Base-by-base conservation (phyloP, 176 grass and related monocot species). In the Eleusine indica region DNA sequence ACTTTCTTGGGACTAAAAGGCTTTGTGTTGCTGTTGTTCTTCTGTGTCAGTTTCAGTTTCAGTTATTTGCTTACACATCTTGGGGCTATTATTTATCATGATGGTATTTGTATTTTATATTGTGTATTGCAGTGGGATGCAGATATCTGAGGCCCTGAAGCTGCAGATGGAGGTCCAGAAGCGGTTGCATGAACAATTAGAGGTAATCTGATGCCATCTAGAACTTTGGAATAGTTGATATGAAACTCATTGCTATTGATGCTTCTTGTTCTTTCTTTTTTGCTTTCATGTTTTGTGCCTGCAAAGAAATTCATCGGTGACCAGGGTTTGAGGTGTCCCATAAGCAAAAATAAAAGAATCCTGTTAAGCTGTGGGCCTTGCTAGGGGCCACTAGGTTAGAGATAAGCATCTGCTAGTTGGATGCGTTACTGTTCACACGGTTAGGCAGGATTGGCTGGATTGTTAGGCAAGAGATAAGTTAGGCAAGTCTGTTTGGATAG, bases 61-160 rank as follows among this genome's bases (percentile, higher is more conserved):
- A 57, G 16, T 40, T 56, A 9, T 57, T 38, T 75, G 29, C 51
- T 58, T 88, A 40, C 73, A 62, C 46, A 90, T 90, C 58, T 79
- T 54, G 35, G 85, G 25, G 49, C 25, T 39, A 32, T 38, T 14
- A 37, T 75, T 11, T 81, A 28, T 60, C 22, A 44, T n/a, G 10
- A 56, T 6, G 17, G 43, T 68, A 70, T 47, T 58, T 58, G 35
- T 32, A 19, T 14, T 28, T 87, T 70, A 41, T 18, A 48, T 71
- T 71, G 32, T 49, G 10, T 41, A 41, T 72, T 85, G 42, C 30
- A 85, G 83, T 40, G 68, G 80, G 4, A 73, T 82, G 80, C 80
- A 82, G 41, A 82, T 82, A 73, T 82, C 80, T 63, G 80, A 70
- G 70, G 87, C 89, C 56, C 57, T 94, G 41, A 94, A 82, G 80